phyloP scores from a whole-genome alignment of 495 filamentous ascomycete species.

The Friedmanniomyces simplex region DNA sequence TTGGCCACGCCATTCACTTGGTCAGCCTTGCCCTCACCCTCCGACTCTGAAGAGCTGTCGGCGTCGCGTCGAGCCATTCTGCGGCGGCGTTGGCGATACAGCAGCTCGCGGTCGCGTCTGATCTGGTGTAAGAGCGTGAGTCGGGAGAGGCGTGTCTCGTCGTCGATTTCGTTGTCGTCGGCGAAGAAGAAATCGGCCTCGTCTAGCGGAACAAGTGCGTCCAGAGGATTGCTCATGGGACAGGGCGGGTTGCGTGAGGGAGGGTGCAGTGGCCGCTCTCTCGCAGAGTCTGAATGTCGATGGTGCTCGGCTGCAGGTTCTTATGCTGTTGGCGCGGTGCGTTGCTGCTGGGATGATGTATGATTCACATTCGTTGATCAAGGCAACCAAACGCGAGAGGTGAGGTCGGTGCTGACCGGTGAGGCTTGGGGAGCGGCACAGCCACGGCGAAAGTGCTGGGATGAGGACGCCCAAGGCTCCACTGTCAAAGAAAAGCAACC shows the following conservation, averaged over 20 bases:
- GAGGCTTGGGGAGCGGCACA: neutral
- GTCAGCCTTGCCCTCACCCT: neutral
- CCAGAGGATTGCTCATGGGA: slow-evolving; percentile 1
- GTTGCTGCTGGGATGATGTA: neutral
- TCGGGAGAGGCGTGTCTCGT: neutral
- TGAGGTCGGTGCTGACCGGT: neutral
- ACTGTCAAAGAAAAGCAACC: neutral
- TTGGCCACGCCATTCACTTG: neutral
- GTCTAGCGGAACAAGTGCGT: neutral
- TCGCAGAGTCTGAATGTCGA: no score
- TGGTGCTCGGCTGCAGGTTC: neutral
- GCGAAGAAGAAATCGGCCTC: neutral
- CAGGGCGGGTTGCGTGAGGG: no score
- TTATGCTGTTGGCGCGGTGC: neutral
- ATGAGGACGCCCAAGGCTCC: neutral
- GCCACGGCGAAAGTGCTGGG: neutral
- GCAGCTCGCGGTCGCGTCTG: neutral
- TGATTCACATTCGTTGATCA: neutral
- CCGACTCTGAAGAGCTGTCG: neutral
- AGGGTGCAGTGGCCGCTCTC: no score
- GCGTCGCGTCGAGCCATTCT: neutral
- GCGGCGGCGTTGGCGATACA: neutral
- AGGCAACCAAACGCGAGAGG: neutral
- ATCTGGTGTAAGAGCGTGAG: neutral
- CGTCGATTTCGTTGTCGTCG: neutral